phyloP scores from a whole-genome alignment of 345 rosid species.

The Viola odorata region DNA sequence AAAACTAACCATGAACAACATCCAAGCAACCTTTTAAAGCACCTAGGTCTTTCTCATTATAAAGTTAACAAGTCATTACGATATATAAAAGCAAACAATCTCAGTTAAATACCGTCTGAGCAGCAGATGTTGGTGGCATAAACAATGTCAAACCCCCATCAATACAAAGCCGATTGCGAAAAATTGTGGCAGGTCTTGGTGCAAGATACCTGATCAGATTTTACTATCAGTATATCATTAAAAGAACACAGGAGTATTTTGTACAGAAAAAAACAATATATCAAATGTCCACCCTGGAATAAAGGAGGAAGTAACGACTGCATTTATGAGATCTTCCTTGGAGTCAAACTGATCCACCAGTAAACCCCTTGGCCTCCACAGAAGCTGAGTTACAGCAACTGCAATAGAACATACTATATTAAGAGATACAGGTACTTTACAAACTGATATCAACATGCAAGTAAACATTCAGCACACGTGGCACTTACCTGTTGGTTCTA shows the following conservation, averaged over 20 bases:
- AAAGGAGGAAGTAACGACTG: constrained; percentile 82
- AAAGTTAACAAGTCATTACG: not conserved
- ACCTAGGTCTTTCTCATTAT: too few relatives aligned
- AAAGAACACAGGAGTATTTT: not conserved
- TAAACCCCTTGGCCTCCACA: constrained; percentile 86
- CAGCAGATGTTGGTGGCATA: constrained; percentile 94
- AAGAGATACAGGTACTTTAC: not conserved
- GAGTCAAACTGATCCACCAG: constrained; percentile 95
- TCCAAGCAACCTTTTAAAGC: too few relatives aligned
- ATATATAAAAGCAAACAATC: not conserved
- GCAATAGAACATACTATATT: constrained; percentile 19
- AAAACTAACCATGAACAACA: too few relatives aligned
- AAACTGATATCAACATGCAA: too few relatives aligned
- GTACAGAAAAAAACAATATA: not conserved
- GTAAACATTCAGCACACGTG: too few relatives aligned
- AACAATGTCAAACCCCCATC: constrained; percentile 96
- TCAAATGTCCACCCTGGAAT: constrained; percentile 65
- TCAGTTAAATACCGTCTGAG: constrained; percentile 58
- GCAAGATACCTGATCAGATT: constrained; percentile 72
- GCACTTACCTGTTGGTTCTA: too few relatives aligned
- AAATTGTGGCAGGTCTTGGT: constrained; percentile 83
- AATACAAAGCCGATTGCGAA: constrained; percentile 74
- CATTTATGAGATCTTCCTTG: constrained; percentile 83
- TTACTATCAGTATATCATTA: constrained; percentile 17
- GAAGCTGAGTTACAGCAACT: constrained; percentile 97